Evolutionary conservation across 257 asterid genomes (phyloP).

Genomic region (Nicotiana tomentosiformis): DNA sequence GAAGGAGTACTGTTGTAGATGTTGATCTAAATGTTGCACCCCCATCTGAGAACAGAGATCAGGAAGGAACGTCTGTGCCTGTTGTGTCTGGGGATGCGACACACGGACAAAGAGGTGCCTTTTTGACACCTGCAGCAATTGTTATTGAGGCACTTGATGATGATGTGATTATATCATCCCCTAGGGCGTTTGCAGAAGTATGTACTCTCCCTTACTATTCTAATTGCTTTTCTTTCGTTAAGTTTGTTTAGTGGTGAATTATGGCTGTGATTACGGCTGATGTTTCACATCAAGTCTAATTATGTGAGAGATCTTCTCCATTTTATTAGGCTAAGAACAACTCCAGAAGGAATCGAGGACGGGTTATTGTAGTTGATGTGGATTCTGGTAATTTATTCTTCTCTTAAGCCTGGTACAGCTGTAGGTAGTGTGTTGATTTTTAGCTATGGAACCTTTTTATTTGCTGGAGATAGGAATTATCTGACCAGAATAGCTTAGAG

Average conservation of each 20-base stretch:
- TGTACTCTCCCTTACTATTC: neutral
- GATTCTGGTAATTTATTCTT: conserved; percentile 51
- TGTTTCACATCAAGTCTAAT: conserved; percentile 4
- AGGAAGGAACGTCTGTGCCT: conserved; percentile 21
- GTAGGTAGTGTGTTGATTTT: neutral
- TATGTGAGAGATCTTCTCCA: conserved; percentile 6
- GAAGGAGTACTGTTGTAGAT: conserved; percentile 13
- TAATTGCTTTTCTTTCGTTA: neutral
- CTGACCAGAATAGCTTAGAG: neutral
- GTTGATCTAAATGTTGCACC: conserved; percentile 32
- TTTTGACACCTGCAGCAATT: conserved; percentile 23
- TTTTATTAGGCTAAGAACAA: conserved; percentile 66
- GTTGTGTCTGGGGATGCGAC: neutral
- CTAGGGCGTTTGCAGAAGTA: conserved; percentile 37
- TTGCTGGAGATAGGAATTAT: neutral
- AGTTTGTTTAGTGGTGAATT: neutral
- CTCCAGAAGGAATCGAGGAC: conserved; percentile 49
- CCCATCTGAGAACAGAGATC: conserved; percentile 18
- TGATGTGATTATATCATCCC: conserved; percentile 38
- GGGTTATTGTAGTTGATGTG: conserved; percentile 52
- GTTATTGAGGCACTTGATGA: conserved; percentile 39
- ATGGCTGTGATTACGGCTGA: neutral
- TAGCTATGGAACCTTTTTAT: neutral
- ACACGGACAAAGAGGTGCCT: neutral
- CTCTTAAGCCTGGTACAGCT: neutral